Evolutionary conservation across 129 eudicot genomes (phyloP), one percentile per base, ranked within the genome.

Genomic region (Erigeron canadensis): DNA sequence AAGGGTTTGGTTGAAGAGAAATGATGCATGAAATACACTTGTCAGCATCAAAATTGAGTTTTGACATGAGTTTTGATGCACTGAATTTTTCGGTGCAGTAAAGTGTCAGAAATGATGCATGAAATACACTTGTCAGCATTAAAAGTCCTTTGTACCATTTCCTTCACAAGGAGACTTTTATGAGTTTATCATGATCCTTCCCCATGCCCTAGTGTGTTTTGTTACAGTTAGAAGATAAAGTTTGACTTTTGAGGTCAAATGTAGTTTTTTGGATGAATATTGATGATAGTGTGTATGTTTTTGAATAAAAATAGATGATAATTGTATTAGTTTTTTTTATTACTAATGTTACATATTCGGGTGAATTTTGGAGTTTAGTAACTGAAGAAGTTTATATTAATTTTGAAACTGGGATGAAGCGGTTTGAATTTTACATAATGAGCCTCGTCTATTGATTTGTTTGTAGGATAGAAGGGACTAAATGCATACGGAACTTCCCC

Each of bases 401-500:
- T 74, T 1, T 64, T 51, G 42, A 61, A 63, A 12, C 6, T 61
- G 51, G 0, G 2, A 22, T 7, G 3, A 28, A 28, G 34, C 38
- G 54, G 47, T 65, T 42, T 67, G 43, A 37, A 18, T 67, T 67
- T 56, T 39, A 44, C 19, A 1, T 18, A 16, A 59, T 43, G 60
- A 57, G n/a, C 7, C n/a, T 21, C 53, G 18, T 21, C 13, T 73
- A 5, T 38, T 73, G 5, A 8, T 39, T 63, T 48, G n/a, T 50
- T 23, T 74, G 70, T 61, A 74, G 73, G 80, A 18, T 1, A 75
- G n/a, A 63, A 50, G 64, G 15, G 68, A 13, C 10, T 63, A 18
- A 75, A 83, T 83, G 91, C 88, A 77, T 23, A 80, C 73, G 70
- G 84, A 81, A 47, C 10, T 66, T 55, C 73, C 71, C 50, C 69